These are phyloP conservation scores for Anisogramma anomala DNA, from an alignment of 2,329 filamentous ascomycete genomes.

Conservation along the genomic window DNA sequence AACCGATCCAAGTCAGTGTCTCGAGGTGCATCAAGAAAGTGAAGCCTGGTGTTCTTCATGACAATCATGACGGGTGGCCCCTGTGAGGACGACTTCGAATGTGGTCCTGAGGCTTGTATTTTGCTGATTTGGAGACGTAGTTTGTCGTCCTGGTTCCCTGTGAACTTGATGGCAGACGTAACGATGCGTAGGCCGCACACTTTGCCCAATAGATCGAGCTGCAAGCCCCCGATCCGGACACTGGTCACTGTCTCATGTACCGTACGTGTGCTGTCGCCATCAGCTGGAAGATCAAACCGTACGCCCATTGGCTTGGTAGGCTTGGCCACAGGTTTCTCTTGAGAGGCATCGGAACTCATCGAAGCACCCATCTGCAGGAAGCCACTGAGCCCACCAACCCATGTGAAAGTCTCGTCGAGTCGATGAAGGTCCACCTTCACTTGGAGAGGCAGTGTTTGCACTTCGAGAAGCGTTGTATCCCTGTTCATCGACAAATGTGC, in stretches of 20 bases:
- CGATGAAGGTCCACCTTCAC: constrained; percentile 66
- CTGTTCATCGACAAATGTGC: constrained; percentile 37
- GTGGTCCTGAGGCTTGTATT: constrained; percentile 63
- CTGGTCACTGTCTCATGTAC: constrained; percentile 57
- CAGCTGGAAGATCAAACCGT: constrained; percentile 43
- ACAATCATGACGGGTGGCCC: constrained; percentile 52
- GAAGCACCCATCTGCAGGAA: constrained; percentile 82
- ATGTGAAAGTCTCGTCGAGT: constrained; percentile 75
- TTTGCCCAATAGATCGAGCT: constrained; percentile 65
- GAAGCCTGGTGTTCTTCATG: constrained; percentile 54
- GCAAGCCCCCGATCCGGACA: constrained; percentile 62
- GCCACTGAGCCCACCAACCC: constrained; percentile 85
- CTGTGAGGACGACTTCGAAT: constrained; percentile 38
- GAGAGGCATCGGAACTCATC: constrained; percentile 60
- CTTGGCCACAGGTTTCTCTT: constrained; percentile 26
- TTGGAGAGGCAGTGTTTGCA: constrained; percentile 67
- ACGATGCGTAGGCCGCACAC: constrained; percentile 64
- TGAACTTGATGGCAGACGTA: constrained; percentile 71
- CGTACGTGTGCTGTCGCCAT: constrained; percentile 35
- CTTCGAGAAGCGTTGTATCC: constrained; percentile 41
- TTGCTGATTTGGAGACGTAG: constrained; percentile 64
- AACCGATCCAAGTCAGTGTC: constrained; percentile 73
- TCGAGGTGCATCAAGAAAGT: constrained; percentile 62
- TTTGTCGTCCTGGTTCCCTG: constrained; percentile 56
- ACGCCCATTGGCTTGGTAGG: constrained; percentile 41